Conservation (phyloP, 2,329 filamentous ascomycete genomes). For the Aspergillus aculeatus region DNA sequence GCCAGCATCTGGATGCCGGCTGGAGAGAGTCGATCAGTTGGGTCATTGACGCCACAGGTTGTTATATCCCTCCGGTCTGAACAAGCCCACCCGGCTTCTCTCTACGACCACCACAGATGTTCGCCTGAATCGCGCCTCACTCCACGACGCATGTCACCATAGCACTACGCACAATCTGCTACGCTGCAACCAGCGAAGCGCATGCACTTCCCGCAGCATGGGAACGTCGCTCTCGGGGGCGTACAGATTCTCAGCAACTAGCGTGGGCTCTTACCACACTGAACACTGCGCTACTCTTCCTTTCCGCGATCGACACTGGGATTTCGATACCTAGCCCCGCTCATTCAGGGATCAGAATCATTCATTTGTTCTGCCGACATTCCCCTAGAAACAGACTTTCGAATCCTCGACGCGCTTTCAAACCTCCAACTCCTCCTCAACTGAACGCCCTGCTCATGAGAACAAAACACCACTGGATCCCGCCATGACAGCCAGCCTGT, state of each 20-base stretch:
- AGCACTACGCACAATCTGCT: neutral
- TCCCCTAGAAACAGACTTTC: no score
- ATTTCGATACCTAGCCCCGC: no score
- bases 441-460: neutral
- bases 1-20: conserved; percentile 24
- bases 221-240: neutral
- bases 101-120: neutral
- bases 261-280: neutral
- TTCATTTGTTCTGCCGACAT: no score
- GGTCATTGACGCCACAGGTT: conserved; percentile 37
- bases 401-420: no score
- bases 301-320: neutral
- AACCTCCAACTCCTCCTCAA: neutral
- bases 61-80: conserved; percentile 22
- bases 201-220: neutral
- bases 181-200: neutral
- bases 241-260: neutral
- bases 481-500: neutral
- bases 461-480: neutral
- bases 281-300: neutral
- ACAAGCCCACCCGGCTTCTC: neutral
- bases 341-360: no score
- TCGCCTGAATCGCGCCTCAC: neutral
- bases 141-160: neutral
- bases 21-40: conserved; percentile 32